A percentile compares a stretch with the other conserved stretches of the same genome.
These are phyloP conservation scores for Penicillium steckii DNA, from an alignment of 495 filamentous ascomycete genomes.

Conservation along the genomic window DNA sequence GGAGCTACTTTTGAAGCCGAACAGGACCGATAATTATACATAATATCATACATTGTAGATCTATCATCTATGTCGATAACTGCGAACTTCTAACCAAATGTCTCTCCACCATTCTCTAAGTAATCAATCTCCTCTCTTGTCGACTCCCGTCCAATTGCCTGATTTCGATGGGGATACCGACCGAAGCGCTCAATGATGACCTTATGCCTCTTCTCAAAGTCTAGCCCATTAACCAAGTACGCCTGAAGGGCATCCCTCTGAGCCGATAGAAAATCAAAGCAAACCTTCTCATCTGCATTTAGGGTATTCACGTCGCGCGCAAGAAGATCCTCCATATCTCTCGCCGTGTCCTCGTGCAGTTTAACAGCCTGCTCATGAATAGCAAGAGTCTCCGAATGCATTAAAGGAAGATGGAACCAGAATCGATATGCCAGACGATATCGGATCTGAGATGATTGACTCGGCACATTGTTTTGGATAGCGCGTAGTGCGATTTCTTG, in stretches of 20 bases:
- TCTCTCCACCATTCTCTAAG: slow-evolving; percentile 26
- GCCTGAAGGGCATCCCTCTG: slow-evolving; percentile 9
- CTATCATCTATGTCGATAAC: not conserved
- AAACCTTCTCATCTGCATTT: slow-evolving; percentile 17
- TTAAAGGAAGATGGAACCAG: slow-evolving; percentile 36
- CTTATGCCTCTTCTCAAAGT: slow-evolving; percentile 27
- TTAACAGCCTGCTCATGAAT: slow-evolving; percentile 24
- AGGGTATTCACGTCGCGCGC: slow-evolving; percentile 7
- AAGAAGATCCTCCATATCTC: slow-evolving; percentile 19
- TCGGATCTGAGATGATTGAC: slow-evolving; percentile 15
- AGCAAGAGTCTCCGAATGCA: slow-evolving; percentile 31
- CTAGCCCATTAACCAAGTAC: slow-evolving; percentile 9
- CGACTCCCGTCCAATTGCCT: slow-evolving; percentile 17
- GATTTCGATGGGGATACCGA: slow-evolving; percentile 28
- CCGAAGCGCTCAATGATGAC: slow-evolving; percentile 30
- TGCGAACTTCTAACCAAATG: slow-evolving; percentile 8
- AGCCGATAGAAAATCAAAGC: slow-evolving; percentile 9
- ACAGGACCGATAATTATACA: not conserved
- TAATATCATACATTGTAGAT: not conserved
- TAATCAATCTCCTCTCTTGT: slow-evolving; percentile 25
- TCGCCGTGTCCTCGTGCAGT: slow-evolving; percentile 19
- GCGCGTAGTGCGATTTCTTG: slow-evolving; percentile 22
- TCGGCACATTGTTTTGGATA: slow-evolving; percentile 14
- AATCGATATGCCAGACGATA: slow-evolving; percentile 27
- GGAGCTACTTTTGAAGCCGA: slow-evolving; percentile 28